phyloP scores from a whole-genome alignment of 2,329 filamentous ascomycete genomes.

The Diaporthe amygdali region DNA sequence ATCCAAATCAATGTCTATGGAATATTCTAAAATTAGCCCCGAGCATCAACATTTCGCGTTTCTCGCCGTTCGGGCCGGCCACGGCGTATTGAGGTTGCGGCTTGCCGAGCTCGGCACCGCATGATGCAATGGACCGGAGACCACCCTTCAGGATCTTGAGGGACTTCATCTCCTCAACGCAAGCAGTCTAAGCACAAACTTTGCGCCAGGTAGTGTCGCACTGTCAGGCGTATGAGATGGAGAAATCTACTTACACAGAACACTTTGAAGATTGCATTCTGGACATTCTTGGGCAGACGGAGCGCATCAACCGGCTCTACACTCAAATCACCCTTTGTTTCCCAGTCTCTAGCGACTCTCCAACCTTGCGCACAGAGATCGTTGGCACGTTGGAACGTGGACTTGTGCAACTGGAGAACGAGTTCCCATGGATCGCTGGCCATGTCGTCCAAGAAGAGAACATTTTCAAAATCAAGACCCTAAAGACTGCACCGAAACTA shows the following conservation, averaged over 20 bases:
- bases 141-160: background rate
- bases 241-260: fast-evolving
- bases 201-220: too few species aligned
- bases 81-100: background rate
- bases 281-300: slow-evolving; percentile 48
- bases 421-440: slow-evolving; percentile 54
- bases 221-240: background rate
- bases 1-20: too few species aligned
- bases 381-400: slow-evolving; percentile 39
- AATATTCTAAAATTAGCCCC: too few species aligned
- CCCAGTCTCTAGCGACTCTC: slow-evolving; percentile 29
- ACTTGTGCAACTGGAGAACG: slow-evolving; percentile 41
- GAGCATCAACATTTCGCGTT: too few species aligned
- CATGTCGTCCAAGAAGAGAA: slow-evolving; percentile 43
- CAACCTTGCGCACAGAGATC: slow-evolving; percentile 30
- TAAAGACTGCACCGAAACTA: slow-evolving; percentile 38
- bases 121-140: background rate
- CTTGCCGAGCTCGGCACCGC: background rate
- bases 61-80: background rate
- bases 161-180: background rate
- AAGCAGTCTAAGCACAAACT: background rate
- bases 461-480: slow-evolving; percentile 43
- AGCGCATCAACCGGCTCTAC: slow-evolving; percentile 45
- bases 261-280: slow-evolving; percentile 28
- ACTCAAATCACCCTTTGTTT: slow-evolving; percentile 51